Evolutionary conservation across 2,329 filamentous ascomycete species (phyloP).

Genomic region (Penicillium frequentans): DNA sequence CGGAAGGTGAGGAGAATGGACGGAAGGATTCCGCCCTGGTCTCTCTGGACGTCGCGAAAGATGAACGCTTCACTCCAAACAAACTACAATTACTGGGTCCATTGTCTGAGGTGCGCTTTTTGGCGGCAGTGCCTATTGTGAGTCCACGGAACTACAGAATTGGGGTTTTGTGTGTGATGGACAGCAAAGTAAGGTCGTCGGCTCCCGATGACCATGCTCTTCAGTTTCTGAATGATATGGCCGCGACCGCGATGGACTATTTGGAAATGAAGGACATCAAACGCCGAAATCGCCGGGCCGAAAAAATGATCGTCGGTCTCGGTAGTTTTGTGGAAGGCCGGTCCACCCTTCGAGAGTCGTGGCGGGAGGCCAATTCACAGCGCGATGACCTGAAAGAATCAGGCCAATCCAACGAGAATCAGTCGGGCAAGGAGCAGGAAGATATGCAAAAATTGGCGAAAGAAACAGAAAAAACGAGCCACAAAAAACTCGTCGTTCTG

Average conservation of each 20-base stretch:
- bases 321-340: constrained; percentile 53
- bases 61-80: constrained; percentile 31
- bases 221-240: constrained; percentile 58
- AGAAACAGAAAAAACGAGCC: not conserved
- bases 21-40: constrained; percentile 14
- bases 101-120: constrained; percentile 44
- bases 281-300: constrained; percentile 53
- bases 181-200: constrained; percentile 48
- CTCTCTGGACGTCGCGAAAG: constrained; percentile 34
- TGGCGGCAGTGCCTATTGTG: constrained; percentile 59
- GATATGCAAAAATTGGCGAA: constrained; percentile 11
- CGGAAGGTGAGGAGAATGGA: not conserved
- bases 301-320: constrained; percentile 58
- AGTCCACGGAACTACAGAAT: constrained; percentile 56
- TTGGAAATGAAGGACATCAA: constrained; percentile 55
- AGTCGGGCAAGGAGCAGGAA: constrained; percentile 24
- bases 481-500: not conserved
- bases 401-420: constrained; percentile 12
- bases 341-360: constrained; percentile 27
- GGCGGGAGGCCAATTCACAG: constrained; percentile 18
- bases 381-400: constrained; percentile 8
- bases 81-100: constrained; percentile 28
- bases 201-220: constrained; percentile 39
- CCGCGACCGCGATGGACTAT: constrained; percentile 57
- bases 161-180: constrained; percentile 59